These are phyloP conservation scores for Aspergillus quadrilineatus DNA, from an alignment of 2,329 filamentous ascomycete genomes.

Conservation along the genomic window DNA sequence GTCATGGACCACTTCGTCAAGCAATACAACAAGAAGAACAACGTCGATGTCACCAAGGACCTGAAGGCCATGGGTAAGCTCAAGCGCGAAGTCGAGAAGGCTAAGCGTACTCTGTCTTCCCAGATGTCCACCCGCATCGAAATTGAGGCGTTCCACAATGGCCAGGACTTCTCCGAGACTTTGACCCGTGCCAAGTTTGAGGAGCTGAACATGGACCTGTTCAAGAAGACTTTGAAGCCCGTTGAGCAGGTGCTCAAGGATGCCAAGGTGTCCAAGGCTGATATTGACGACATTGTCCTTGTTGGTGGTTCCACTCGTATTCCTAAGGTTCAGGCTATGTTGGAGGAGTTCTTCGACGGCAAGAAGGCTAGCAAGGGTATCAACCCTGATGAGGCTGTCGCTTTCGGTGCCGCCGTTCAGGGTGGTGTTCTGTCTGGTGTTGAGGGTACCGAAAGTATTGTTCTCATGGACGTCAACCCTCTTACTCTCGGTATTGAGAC, in stretches of 20 bases:
- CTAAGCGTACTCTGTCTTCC: constrained; percentile 95
- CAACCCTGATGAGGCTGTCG: constrained; percentile 98
- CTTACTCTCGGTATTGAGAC: constrained; percentile 96
- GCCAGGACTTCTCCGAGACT: constrained; percentile 97
- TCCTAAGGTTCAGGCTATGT: constrained; percentile 90
- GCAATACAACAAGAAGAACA: constrained; percentile 98
- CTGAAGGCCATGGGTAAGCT: constrained; percentile 98
- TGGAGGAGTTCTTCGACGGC: constrained; percentile 91
- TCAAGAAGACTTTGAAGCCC: constrained; percentile 99
- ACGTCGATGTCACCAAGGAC: constrained; percentile 88
- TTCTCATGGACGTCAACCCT: constrained; percentile 97
- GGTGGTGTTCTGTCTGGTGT: constrained; percentile 92
- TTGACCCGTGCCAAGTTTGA: constrained; percentile 99
- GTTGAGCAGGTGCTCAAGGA: constrained; percentile 99
- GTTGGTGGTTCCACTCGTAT: constrained; percentile 99
- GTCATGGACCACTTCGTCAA: constrained; percentile 96
- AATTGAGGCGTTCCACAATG: constrained; percentile 95
- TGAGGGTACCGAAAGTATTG: constrained; percentile 72
- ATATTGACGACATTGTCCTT: constrained; percentile 94
- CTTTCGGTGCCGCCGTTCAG: constrained; percentile 95
- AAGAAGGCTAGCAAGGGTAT: constrained; percentile 99
- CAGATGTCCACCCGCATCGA: constrained; percentile 93
- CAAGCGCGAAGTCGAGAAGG: constrained; percentile 99
- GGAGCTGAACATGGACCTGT: constrained; percentile 97
- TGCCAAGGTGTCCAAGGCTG: constrained; percentile 92